These are phyloP conservation scores for Neopestalotiopsis rosae DNA, from an alignment of 2,329 filamentous ascomycete genomes.

Conservation along the genomic window DNA sequence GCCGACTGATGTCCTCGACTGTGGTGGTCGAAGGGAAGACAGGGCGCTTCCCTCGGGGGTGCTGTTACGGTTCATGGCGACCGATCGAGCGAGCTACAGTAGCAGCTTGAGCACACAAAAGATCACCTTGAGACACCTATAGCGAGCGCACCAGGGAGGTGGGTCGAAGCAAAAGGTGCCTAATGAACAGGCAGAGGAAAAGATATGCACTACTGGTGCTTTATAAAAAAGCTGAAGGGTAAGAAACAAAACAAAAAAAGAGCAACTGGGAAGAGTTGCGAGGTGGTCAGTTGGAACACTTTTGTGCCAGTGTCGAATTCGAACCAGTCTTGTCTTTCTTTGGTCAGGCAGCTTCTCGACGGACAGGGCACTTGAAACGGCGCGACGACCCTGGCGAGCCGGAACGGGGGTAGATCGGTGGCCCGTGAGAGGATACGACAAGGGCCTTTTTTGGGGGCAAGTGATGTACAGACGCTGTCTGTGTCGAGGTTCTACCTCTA, in stretches of 20 bases:
- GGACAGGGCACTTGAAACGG: constrained; percentile 41
- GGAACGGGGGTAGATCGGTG: constrained; percentile 37
- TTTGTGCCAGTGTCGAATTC: constrained; percentile 17
- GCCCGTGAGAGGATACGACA: constrained; percentile 33
- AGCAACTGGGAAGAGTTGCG: constrained; percentile 9
- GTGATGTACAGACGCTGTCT: constrained; percentile 32
- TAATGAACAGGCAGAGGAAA: not conserved
- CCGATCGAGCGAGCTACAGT: constrained; percentile 5
- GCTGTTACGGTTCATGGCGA: constrained; percentile 81
- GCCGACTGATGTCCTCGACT: constrained; percentile 73
- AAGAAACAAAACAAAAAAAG: not conserved
- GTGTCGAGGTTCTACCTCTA: constrained; percentile 41
- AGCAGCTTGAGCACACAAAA: constrained; percentile 1
- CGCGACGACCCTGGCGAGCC: constrained; percentile 36
- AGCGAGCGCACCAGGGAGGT: constrained; percentile 10
- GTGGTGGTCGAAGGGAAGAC: constrained; percentile 81
- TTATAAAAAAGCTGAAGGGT: constrained; percentile 11
- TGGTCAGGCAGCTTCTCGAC: constrained; percentile 20
- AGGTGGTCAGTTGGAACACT: constrained; percentile 18
- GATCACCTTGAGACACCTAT: constrained; percentile 17
- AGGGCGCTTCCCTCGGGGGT: constrained; percentile 89
- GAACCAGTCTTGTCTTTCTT: not conserved
- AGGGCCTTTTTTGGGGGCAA: constrained; percentile 18
- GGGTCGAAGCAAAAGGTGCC: not conserved
- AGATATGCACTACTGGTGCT: constrained; percentile 16